Evolutionary conservation across 441 rosid species (phyloP).

Genomic region (Gossypium lobatum): DNA sequence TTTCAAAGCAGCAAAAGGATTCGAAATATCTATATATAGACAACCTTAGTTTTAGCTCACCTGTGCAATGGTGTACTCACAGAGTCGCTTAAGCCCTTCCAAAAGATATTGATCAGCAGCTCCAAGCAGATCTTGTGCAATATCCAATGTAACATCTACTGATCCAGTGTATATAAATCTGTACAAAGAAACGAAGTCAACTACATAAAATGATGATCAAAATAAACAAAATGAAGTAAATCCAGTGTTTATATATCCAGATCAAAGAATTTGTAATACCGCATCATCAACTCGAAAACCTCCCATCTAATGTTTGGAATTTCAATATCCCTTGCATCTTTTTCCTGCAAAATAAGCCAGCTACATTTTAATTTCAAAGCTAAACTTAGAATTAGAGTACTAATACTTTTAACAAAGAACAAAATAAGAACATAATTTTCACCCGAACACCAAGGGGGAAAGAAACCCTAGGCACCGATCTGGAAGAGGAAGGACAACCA

Average conservation of each 20-base stretch:
- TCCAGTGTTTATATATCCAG: neutral
- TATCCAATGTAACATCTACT: constrained; percentile 68
- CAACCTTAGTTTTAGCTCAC: constrained; percentile 36
- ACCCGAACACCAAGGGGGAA: neutral
- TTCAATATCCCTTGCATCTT: constrained; percentile 94
- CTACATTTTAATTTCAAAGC: neutral
- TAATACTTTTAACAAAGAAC: neutral
- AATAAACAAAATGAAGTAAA: neutral
- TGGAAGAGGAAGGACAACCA: constrained; percentile 6
- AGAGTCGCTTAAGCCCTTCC: constrained; percentile 93
- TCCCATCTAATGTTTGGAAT: constrained; percentile 99
- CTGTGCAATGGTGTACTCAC: constrained; percentile 95
- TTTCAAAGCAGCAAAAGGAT: constrained; percentile 14
- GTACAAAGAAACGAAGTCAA: constrained; percentile 13
- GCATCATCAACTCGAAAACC: constrained; percentile 98
- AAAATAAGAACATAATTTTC: neutral
- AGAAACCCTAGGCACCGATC: neutral
- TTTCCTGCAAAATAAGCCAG: constrained; percentile 51
- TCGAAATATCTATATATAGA: neutral
- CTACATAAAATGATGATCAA: constrained; percentile 7
- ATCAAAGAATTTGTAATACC: constrained; percentile 37
- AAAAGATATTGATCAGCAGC: constrained; percentile 98
- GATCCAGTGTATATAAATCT: constrained; percentile 98
- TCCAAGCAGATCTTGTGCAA: constrained; percentile 96
- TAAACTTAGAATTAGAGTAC: neutral